Evolutionary conservation across 768 basidiomycete genomes (phyloP).

Genomic region (Rubroboletus pulcherrimus): DNA sequence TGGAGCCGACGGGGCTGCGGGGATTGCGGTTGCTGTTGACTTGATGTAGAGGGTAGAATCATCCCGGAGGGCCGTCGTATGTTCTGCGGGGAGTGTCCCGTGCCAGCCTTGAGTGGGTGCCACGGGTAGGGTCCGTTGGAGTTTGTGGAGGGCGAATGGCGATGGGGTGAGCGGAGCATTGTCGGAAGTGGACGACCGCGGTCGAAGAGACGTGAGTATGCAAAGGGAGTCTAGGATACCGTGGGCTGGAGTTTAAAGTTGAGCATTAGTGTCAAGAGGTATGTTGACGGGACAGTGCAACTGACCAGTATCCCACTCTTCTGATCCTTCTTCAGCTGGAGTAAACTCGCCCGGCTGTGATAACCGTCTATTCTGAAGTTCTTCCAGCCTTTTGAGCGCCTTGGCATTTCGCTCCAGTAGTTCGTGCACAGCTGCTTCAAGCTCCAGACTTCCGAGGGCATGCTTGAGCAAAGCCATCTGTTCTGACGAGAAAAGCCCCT

Average conservation of each 20-base stretch:
- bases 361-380: conserved; percentile 59
- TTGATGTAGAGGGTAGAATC: conserved; percentile 70
- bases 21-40: conserved; percentile 36
- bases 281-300: conserved; percentile 6
- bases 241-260: conserved; percentile 49
- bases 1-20: conserved; percentile 32
- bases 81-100: conserved; percentile 62
- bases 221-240: conserved; percentile 68
- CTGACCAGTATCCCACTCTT: conserved; percentile 83
- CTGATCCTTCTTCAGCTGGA: conserved; percentile 61
- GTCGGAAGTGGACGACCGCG: conserved; percentile 46
- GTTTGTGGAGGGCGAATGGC: conserved; percentile 57
- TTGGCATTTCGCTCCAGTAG: conserved; percentile 61
- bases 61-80: conserved; percentile 63
- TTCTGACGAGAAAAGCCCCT: conserved; percentile 53
- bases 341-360: conserved; percentile 42
- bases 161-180: conserved; percentile 57
- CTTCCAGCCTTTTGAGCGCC: conserved; percentile 61
- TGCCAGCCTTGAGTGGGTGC: conserved; percentile 65
- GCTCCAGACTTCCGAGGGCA: conserved; percentile 54
- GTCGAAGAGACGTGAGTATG: conserved; percentile 66
- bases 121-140: conserved; percentile 66
- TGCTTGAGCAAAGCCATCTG: conserved; percentile 56
- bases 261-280: conserved; percentile 5
- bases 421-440: conserved; percentile 68